Base-by-base conservation (phyloP, 2,329 filamentous ascomycete species). In the Cercospora citrullina region DNA sequence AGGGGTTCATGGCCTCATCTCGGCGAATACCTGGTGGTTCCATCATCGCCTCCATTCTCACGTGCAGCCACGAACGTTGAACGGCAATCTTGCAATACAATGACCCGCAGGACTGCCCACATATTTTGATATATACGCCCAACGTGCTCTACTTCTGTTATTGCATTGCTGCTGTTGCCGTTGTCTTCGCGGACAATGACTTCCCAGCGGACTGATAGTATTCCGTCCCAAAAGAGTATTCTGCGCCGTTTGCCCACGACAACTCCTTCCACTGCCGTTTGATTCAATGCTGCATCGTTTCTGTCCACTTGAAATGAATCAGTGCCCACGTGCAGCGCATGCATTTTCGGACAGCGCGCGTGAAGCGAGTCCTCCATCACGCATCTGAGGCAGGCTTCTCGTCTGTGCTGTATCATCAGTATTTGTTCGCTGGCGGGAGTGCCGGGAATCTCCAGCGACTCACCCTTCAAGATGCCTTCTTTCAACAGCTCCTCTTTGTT, bases 401-500 rank as follows among this genome's bases (percentile, higher is more conserved):
- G 12, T 51, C 45, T 51, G 12, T 9, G 12, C 5, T 6, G 21
- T 23, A n/a, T 51, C 36, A 42, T 51, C 45, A 51, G 45, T 51
- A 14, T 26, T 14, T 51, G 45, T 21, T 16, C 12, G n/a, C 5
- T 23, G 45, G 12, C 45, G 18, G 1, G 0, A 51, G 1, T 31
- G 3, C n/a, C 28, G 14, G 16, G 8, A 23, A 23, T 51, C 4
- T 51, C 12, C 10, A 51, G 21, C 18, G 33, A 58, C 62, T 26
- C 26, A 60, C 51, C 61, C 67, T 87, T 88, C 71, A 97, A 81
- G 65, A 97, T 92, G 5, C 93, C 93, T 73, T 91, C 89, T 75
- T 91, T 89, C 67, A 97, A 84, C 70, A 97, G 83, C 61, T 90
- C 86, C 72, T 93, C 91, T 10, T 91, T 90, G 39, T 87, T 85